Base-by-base conservation (phyloP, 192 early-diverging fungal genomes). In the Linnemannia hyalina region DNA sequence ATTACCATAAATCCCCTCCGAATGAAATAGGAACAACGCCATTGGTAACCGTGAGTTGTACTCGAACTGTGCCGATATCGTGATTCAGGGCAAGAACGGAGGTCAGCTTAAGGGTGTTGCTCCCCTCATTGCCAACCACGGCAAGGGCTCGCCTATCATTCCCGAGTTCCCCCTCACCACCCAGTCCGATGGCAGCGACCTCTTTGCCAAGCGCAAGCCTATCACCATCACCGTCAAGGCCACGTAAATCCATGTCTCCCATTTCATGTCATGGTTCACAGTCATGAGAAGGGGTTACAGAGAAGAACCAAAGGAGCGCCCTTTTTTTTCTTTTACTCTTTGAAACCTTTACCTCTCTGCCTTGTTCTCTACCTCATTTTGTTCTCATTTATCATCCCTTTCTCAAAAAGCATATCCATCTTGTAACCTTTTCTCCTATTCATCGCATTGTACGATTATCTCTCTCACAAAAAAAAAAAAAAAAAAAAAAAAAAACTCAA, bases 61-160 rank as follows among this genome's bases (percentile, higher is more conserved):
- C 87, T 92, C 93, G 89, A 93, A 91, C 89, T 94, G 93, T 60
- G 93, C 92, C 47, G 94, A 95, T 52, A 85, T 95, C 60, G 80
- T 82, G 49, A 92, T 94, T 74, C 77, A 91, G 26, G 89, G 90
- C 32, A 77, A 60, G 7, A 72, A 81, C 2, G 90, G 81, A 42
- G 88, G 85, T 9, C 57, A 77, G 9, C 80, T 89, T 52, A 78
- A 85, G 0, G 93, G 92, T 13, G 80, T 88, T 71, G 52, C 73
- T 9, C 88, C 89, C 44, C 76, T 89, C 6, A 52, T 81, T 75
- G 83, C 88, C 82, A 92, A 92, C 81, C 82, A 88, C 44, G 75
- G 76, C n/a, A 5, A 85, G 11, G 75, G 82, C 3, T 82, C 85
- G 46, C 72, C 80, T n/a, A 81, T 74, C 0, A 87, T 93, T 18